Base-by-base conservation (phyloP, 164 flowering plant species). In the Liriodendron chinense region DNA sequence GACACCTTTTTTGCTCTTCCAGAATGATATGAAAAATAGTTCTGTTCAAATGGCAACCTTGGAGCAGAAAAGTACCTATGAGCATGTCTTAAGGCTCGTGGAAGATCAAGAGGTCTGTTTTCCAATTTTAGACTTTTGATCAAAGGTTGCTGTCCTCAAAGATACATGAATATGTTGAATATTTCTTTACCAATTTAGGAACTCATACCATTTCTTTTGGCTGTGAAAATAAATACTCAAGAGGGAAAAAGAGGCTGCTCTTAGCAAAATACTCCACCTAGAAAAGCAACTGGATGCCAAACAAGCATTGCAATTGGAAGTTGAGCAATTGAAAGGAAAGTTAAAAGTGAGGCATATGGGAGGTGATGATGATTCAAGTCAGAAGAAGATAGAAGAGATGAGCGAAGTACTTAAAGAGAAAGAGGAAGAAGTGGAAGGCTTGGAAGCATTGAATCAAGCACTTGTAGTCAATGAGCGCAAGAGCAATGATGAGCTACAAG, bases 241-340 rank as follows among this genome's bases (percentile, higher is more conserved):
- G 98, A 86, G 70, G 65, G 85, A 88, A 75, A 92, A 87, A 75
- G 91, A 93, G 75, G 68, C 81, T 14, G 88, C 90, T 34, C 87
- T 82, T 57, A 69, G 75, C 49, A 83, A 74, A 81, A 86, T 90
- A 20, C 64, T 88, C 48, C 83, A 85, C 20, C 82, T 92, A 72
- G 87, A 92, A 80, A 82, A 82, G 79, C 74, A 85, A 69, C 85
- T 93, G 72, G 93, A 95, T 83, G 86, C 83, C 5, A 90, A 89
- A 76, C 99, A 93, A 81, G 89, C 88, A 13, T 48, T 95, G 70
- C 90, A 92, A 74, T 79, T 95, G 76, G 91, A 93, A 78, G 88
- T 93, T 71, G 84, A 91, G 83, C 86, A 83, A 6, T 26, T 89
- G 83, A 91, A 74, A 78, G 98, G 99, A 1, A 83, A 84, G 65